Base-by-base conservation (phyloP, 108 stramenopile species). In the Cyclotella baltica region DNA sequence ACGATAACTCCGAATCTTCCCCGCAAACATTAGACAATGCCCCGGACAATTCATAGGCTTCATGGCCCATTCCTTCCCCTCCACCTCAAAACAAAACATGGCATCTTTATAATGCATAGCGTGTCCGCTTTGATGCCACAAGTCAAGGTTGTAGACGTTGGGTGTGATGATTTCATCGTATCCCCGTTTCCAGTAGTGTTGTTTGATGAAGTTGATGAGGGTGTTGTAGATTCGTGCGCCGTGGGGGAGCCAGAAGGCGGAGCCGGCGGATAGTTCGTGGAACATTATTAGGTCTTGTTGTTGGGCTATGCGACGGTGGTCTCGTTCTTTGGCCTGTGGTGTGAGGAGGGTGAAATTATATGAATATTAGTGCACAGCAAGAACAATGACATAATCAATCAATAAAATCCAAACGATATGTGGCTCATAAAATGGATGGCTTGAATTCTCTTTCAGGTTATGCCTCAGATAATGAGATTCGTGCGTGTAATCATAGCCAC, bases 21-120 rank as follows among this genome's bases (percentile, higher is more conserved):
- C 86, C 15, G 57, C 94, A 86, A 99, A 99, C 81, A 99, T 88
- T 28, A 99, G 81, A 80, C 98, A 99, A 77, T 99, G 99, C 10
- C 96, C 98, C 51, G 99, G 99, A 75, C 99, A 99, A 86, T 99
- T 99, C 99, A 99, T 99, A 40, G 99, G 99, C 78, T 99, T 99
- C 93, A 99, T 91, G 40, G 94, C 99, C 91, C 91, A 97, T 76
- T 96, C 95, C 72, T 89, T 83, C 29, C 93, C 96, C 63, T 98
- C 98, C 9, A 97, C 96, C 47, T 98, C 94, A 70, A 97, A 98
- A 68, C 90, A 88, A 75, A 98, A 97, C 97, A 97, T 98, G 83
- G 89, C 90, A 78, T 98, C 97, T 85, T 96, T 95, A 93, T 99
- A 99, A 85, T 99, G 99, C 91, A 97, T 80, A 48, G 97, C 97